Conservation (phyloP, 2,329 filamentous ascomycete species). For the Fusarium robinianum region DNA sequence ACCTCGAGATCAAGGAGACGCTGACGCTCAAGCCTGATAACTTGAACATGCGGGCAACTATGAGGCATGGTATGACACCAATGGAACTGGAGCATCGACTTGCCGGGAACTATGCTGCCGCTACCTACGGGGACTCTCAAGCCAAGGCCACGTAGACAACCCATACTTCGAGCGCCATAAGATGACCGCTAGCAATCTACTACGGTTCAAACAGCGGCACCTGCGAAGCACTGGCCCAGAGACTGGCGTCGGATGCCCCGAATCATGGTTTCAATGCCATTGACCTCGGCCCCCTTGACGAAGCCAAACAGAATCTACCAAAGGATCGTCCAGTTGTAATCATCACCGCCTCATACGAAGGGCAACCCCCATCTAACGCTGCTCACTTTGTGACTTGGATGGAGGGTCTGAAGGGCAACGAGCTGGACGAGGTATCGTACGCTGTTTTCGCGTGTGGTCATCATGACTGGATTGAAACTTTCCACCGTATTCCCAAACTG, state of each 20-base stretch:
- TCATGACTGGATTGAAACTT: slow-evolving; percentile 63
- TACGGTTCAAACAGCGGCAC: slow-evolving; percentile 78
- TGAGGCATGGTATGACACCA: slow-evolving; percentile 54
- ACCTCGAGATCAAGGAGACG: slow-evolving; percentile 58
- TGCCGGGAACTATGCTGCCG: slow-evolving; percentile 26
- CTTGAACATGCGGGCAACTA: slow-evolving; percentile 63
- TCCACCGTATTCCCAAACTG: slow-evolving; percentile 68
- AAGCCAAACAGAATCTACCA: slow-evolving; percentile 63
- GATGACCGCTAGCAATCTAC: slow-evolving; percentile 63
- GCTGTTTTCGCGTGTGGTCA: slow-evolving; percentile 72
- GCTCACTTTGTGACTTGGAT: slow-evolving; percentile 71
- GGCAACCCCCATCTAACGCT: slow-evolving; percentile 74
- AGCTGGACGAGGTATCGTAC: slow-evolving; percentile 62
- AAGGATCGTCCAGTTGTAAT: slow-evolving; percentile 66
- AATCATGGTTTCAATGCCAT: slow-evolving; percentile 62
- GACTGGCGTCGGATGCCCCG: slow-evolving; percentile 62
- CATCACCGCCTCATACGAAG: slow-evolving; percentile 74
- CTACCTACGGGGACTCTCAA: slow-evolving; percentile 10
- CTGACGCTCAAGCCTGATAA: slow-evolving; percentile 67
- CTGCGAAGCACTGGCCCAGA: slow-evolving; percentile 70
- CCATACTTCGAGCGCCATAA: slow-evolving; percentile 12
- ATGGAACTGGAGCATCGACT: slow-evolving; percentile 53
- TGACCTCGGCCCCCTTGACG: slow-evolving; percentile 62
- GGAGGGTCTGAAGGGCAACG: slow-evolving; percentile 49
- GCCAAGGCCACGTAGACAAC: slow-evolving; percentile 9